A percentile compares a stretch with the other conserved stretches of the same genome.
Conservation (phyloP, 305 asterid genomes). For the Vinca major region DNA sequence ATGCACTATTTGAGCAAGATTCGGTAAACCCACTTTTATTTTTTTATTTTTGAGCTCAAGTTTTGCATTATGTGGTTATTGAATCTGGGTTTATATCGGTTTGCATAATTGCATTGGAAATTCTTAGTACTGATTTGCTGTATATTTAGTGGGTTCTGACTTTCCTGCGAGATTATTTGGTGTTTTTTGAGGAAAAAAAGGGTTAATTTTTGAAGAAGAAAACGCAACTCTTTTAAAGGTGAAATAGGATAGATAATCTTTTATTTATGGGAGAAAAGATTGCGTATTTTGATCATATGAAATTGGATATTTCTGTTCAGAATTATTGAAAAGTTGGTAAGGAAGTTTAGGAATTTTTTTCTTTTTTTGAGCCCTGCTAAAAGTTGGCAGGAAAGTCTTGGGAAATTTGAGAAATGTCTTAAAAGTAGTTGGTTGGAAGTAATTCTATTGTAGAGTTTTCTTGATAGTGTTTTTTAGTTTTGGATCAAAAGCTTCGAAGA, state of each 20-base stretch:
- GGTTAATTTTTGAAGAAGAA: background rate
- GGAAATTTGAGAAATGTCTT: background rate
- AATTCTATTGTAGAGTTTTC: background rate
- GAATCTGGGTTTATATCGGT: conserved; percentile 25
- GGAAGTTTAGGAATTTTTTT: conserved; percentile 1
- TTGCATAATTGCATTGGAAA: conserved; percentile 11
- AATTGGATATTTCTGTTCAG: background rate
- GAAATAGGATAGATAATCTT: background rate
- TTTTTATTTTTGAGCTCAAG: background rate
- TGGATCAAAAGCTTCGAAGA: background rate
- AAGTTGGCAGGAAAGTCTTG: conserved; percentile 5
- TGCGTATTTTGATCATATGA: background rate
- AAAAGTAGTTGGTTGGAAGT: background rate
- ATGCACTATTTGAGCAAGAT: conserved; percentile 20
- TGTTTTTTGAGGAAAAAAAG: background rate
- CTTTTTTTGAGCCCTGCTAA: background rate
- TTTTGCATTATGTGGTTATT: conserved; percentile 21
- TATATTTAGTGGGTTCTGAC: conserved; percentile 8
- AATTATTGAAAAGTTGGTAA: background rate
- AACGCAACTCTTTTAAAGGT: background rate
- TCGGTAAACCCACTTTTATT: conserved; percentile 26
- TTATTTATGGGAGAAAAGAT: background rate
- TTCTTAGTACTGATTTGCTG: conserved; percentile 10
- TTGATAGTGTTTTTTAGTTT: background rate
- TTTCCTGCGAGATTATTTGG: conserved; percentile 7